Conservation (phyloP, 2,329 filamentous ascomycete genomes). For the Penicillium sumatraense region DNA sequence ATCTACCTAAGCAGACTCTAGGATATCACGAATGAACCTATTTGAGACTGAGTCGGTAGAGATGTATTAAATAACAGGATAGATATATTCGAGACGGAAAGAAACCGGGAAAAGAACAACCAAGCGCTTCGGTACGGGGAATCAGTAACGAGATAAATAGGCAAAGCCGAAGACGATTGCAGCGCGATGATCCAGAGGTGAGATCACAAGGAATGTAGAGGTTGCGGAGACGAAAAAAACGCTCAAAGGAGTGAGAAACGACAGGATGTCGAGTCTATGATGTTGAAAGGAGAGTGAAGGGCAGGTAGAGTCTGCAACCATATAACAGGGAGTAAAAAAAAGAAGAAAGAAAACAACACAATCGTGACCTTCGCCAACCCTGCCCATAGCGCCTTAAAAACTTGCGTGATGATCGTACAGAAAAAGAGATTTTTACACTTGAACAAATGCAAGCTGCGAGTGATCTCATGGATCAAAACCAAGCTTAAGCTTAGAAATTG, state of each 20-base stretch:
- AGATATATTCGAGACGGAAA: slow-evolving; percentile 14
- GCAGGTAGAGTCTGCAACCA: slow-evolving; percentile 21
- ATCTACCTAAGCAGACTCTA: background rate
- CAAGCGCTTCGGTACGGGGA: slow-evolving; percentile 24
- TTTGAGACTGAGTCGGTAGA: background rate
- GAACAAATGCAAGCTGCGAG: slow-evolving; percentile 13
- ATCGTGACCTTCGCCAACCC: slow-evolving; percentile 28
- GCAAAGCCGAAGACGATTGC: slow-evolving; percentile 12
- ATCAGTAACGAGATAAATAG: slow-evolving; percentile 22
- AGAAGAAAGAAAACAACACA: slow-evolving; percentile 22
- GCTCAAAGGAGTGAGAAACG: slow-evolving; percentile 21
- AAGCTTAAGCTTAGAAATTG: slow-evolving; percentile 46
- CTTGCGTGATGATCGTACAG: slow-evolving; percentile 43
- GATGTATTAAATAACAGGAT: slow-evolving; percentile 22
- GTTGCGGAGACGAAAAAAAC: slow-evolving; percentile 21
- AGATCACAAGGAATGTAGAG: slow-evolving; percentile 23
- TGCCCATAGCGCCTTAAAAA: slow-evolving; percentile 37
- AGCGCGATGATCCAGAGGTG: slow-evolving; percentile 15
- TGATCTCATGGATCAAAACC: background rate
- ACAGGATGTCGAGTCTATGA: slow-evolving; percentile 20
- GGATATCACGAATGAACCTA: background rate
- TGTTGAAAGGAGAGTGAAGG: slow-evolving; percentile 12
- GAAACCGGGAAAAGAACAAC: background rate
- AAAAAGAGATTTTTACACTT: slow-evolving; percentile 29
- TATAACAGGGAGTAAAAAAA: too few relatives aligned